Percentiles rank a stretch among this genome's conserved stretches.
phyloP scores from a whole-genome alignment of 2,329 filamentous ascomycete species.

The Colletotrichum lentis region DNA sequence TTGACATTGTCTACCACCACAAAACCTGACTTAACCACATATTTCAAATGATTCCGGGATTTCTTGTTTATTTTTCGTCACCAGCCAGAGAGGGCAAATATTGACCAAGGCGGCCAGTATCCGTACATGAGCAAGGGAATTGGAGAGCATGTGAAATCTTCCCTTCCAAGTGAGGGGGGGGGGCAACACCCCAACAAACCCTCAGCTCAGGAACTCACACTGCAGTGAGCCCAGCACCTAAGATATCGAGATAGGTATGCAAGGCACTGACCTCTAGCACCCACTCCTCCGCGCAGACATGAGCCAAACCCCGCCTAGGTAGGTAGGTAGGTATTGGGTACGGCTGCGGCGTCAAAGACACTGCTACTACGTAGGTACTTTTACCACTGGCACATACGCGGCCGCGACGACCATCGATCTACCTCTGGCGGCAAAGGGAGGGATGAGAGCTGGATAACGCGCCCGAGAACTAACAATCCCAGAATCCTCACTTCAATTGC shows the following conservation, averaged over 20 bases:
- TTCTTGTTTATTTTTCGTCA: no score
- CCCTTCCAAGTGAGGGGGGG: neutral
- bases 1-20: no score
- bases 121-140: neutral
- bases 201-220: neutral
- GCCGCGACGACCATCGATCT: neutral
- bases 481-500: neutral
- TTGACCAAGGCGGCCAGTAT: no score
- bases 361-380: neutral
- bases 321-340: neutral
- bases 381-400: slow-evolving; percentile 3
- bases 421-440: slow-evolving; percentile 28
- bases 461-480: neutral
- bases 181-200: slow-evolving; percentile 29
- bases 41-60: no score
- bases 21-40: no score
- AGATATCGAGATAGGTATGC: neutral
- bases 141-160: slow-evolving; percentile 15
- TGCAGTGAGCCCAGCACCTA: neutral
- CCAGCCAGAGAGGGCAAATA: no score
- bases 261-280: neutral
- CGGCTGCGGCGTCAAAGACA: slow-evolving; percentile 25
- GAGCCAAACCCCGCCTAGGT: slow-evolving; percentile 22
- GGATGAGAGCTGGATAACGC: neutral
- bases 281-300: slow-evolving; percentile 1